These are phyloP conservation scores for Orbilia ellipsospora DNA, from an alignment of 2,329 filamentous ascomycete species.

Conservation along the genomic window DNA sequence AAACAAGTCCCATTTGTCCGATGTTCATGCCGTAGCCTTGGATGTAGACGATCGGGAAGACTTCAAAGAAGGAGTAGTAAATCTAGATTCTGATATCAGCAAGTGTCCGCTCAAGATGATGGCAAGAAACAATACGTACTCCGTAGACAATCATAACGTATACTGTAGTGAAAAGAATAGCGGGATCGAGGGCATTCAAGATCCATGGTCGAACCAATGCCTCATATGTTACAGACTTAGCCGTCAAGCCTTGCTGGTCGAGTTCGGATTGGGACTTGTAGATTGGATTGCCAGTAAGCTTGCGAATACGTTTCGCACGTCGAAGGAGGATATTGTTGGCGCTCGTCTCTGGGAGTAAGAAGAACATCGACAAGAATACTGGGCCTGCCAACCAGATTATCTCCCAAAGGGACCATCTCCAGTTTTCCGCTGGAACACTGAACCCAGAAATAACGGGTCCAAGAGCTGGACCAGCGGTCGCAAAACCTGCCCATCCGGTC, in stretches of 20 bases:
- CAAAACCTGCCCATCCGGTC: slow-evolving; percentile 70
- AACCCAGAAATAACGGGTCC: slow-evolving; percentile 73
- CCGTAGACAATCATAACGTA: slow-evolving; percentile 73
- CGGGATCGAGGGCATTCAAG: slow-evolving; percentile 72
- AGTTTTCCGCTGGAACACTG: slow-evolving; percentile 69
- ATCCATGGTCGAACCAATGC: slow-evolving; percentile 72
- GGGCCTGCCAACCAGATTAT: slow-evolving; percentile 72
- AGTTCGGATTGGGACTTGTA: slow-evolving; percentile 74
- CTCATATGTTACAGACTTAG: slow-evolving; percentile 66
- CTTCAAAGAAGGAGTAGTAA: slow-evolving; percentile 71
- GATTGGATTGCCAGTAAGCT: slow-evolving; percentile 68
- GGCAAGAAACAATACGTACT: slow-evolving; percentile 67
- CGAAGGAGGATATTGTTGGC: slow-evolving; percentile 71
- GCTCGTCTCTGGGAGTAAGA: slow-evolving; percentile 74
- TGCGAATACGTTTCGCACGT: slow-evolving; percentile 72
- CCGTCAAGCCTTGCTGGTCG: slow-evolving; percentile 69
- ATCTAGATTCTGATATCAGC: slow-evolving; percentile 56
- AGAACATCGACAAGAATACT: slow-evolving; percentile 71
- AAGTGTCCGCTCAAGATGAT: neutral
- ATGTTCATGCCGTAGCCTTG: slow-evolving; percentile 71
- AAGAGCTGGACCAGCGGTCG: slow-evolving; percentile 69
- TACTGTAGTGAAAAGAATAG: slow-evolving; percentile 71
- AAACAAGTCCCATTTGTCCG: slow-evolving; percentile 71
- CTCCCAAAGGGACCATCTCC: slow-evolving; percentile 75
- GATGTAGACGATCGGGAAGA: slow-evolving; percentile 74